Conservation (phyloP, 805 yeast species). For the Dipodascus albidus region DNA sequence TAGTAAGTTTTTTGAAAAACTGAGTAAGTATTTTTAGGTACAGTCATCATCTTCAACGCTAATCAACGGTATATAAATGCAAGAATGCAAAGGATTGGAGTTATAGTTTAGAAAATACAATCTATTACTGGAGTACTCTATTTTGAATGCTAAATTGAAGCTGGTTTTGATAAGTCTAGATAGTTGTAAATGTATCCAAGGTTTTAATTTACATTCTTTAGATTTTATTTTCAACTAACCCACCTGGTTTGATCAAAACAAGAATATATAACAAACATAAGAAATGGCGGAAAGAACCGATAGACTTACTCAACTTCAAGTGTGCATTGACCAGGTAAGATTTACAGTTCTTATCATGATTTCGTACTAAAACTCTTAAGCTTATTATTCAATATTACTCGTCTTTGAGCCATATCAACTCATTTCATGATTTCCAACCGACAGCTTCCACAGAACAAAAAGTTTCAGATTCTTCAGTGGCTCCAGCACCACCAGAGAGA, state of each 20-base stretch:
- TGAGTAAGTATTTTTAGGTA: background rate
- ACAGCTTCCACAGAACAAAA: constrained; percentile 37
- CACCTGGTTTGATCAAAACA: too few species aligned
- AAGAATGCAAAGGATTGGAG: too few species aligned
- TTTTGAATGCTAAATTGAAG: too few species aligned
- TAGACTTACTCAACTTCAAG: constrained; percentile 79
- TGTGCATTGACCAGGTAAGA: constrained; percentile 62
- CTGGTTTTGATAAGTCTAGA: too few species aligned
- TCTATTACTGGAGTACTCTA: too few species aligned
- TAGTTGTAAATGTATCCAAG: too few species aligned
- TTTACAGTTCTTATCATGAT: background rate
- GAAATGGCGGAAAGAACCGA: constrained; percentile 50
- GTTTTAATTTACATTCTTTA: too few species aligned
- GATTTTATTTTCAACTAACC: too few species aligned
- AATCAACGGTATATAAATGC: too few species aligned
- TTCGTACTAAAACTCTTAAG: constrained; percentile 8
- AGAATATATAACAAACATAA: too few species aligned
- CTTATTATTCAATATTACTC: constrained; percentile 28
- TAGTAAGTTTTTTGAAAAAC: background rate
- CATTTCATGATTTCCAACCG: constrained; percentile 53
- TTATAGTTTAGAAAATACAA: too few species aligned
- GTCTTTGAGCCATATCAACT: constrained; percentile 41
- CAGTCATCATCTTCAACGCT: too few species aligned
- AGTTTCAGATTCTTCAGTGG: constrained; percentile 44
- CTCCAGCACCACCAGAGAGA: constrained; percentile 17